phyloP scores from a whole-genome alignment of 768 basidiomycete species.

The Favolaschia claudopus region DNA sequence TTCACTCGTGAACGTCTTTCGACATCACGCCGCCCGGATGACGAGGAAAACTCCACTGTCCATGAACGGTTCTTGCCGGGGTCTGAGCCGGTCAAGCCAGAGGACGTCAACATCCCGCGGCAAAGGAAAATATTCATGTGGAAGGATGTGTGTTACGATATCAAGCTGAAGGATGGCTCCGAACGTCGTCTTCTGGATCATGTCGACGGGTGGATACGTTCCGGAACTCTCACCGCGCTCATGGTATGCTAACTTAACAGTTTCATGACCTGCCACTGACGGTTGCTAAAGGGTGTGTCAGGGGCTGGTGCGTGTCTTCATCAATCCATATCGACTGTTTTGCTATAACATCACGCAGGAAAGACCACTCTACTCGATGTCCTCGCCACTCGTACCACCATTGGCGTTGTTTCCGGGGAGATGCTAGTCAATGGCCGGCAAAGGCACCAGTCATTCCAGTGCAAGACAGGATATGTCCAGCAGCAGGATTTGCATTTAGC shows the following conservation, averaged over 20 bases:
- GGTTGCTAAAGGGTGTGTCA: constrained; percentile 4
- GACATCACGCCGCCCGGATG: constrained; percentile 10
- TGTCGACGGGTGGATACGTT: constrained; percentile 59
- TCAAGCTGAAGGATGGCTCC: constrained; percentile 34
- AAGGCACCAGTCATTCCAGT: constrained; percentile 45
- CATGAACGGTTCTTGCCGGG: constrained; percentile 22
- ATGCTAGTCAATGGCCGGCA: constrained; percentile 47
- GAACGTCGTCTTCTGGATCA: constrained; percentile 45
- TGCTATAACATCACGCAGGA: constrained; percentile 16
- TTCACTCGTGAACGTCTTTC: constrained; percentile 36
- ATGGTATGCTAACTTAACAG: no score
- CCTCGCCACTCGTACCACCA: constrained; percentile 54
- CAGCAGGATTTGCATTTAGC: constrained; percentile 56
- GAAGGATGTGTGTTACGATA: constrained; percentile 51
- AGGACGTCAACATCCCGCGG: constrained; percentile 22
- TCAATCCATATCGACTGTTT: no score
- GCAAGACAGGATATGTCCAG: constrained; percentile 57
- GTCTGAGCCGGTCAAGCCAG: constrained; percentile 29
- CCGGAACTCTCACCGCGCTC: constrained; percentile 58
- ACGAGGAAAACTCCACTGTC: constrained; percentile 42
- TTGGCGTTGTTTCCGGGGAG: constrained; percentile 58
- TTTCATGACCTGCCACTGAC: no score
- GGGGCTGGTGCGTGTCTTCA: constrained; percentile 15
- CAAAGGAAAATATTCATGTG: constrained; percentile 52
- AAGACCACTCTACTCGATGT: constrained; percentile 53